Base-by-base conservation (phyloP, 495 filamentous ascomycete species). In the Hypoxylon intermedium region DNA sequence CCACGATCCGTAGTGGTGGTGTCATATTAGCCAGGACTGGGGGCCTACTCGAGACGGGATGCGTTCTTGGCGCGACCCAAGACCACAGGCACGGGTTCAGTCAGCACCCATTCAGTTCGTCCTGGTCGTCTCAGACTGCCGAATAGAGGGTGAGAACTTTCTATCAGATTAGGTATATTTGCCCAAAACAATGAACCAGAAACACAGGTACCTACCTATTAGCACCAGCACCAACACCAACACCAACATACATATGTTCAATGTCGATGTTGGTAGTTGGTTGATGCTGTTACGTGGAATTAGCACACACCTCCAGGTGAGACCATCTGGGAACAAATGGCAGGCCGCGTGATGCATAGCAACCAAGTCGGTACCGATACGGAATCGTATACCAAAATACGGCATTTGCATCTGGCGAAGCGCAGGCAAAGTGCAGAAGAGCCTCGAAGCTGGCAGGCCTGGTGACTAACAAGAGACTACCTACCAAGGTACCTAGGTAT, bases 51-150 rank as follows among this genome's bases (percentile, higher is more conserved):
- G 6, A 34, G 44, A 61, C 51, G 52, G 53, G 48, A 57, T 34
- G 48, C 47, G 54, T 36, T 58, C 63, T 67, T 67, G 63, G 63
- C 63, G n/a, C 15, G 57, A 58, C 57, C 63, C 63, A 61, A 63
- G 58, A 53, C 63, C 63, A 67, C 43, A 67, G 63, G 63, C 63
- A 67, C 63, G 63, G 63, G 63, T 67, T 61, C 63, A 60, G 51
- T 54, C 45, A 62, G 40, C 52, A 41, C 37, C 63, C 63, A 67
- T 54, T 54, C 9, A 55, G 24, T 38, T 67, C 58, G 63, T 63
- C 31, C 55, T 38, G 51, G 56, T 49, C 43, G 43, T 26, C 24
- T 26, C 7, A 26, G 24, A 49, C 55, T n/a, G n/a, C n/a, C 50
- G 55, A 55, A 42, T 40, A 60, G 54, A 64, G 34, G 30, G 49